A percentile compares a stretch with the other conserved stretches of the same genome.
These are phyloP conservation scores for Solanum sparsipilum DNA, from an alignment of 257 asterid genomes.

Conservation along the genomic window DNA sequence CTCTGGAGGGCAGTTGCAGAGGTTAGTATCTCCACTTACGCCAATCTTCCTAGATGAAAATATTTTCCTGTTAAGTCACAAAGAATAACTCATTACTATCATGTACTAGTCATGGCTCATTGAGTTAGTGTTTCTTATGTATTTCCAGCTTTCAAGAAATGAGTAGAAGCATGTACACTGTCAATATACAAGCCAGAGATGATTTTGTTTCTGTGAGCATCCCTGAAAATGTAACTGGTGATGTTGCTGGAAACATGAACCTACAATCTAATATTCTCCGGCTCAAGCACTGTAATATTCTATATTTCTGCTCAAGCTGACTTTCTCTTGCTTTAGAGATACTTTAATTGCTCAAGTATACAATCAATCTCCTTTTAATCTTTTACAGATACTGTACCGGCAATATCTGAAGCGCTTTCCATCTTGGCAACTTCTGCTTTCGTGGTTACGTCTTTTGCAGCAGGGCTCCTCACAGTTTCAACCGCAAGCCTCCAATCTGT, in stretches of 20 bases:
- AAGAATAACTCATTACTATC: background rate
- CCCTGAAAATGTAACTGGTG: conserved; percentile 75
- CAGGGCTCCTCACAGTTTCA: conserved; percentile 71
- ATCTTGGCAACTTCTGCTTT: conserved; percentile 57
- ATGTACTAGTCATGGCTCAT: background rate
- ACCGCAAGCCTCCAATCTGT: conserved; percentile 63
- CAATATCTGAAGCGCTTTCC: conserved; percentile 51
- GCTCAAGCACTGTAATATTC: conserved; percentile 69
- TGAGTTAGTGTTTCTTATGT: background rate
- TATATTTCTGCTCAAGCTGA: background rate
- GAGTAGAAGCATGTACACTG: conserved; percentile 44
- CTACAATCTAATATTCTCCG: conserved; percentile 60
- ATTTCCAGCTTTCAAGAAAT: conserved; percentile 53
- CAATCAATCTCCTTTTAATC: background rate
- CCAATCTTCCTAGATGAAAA: background rate
- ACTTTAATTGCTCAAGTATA: background rate
- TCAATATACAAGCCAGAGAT: conserved; percentile 32
- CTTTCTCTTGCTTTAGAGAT: background rate
- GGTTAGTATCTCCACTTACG: conserved; percentile 23
- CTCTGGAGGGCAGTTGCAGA: conserved; percentile 58
- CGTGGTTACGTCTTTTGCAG: conserved; percentile 49
- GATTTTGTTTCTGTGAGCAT: conserved; percentile 42
- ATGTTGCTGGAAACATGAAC: conserved; percentile 81
- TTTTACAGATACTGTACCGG: conserved; percentile 64
- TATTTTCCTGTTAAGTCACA: background rate